Conservation (phyloP, 768 basidiomycete species). For the Rhodotorula paludigena region DNA sequence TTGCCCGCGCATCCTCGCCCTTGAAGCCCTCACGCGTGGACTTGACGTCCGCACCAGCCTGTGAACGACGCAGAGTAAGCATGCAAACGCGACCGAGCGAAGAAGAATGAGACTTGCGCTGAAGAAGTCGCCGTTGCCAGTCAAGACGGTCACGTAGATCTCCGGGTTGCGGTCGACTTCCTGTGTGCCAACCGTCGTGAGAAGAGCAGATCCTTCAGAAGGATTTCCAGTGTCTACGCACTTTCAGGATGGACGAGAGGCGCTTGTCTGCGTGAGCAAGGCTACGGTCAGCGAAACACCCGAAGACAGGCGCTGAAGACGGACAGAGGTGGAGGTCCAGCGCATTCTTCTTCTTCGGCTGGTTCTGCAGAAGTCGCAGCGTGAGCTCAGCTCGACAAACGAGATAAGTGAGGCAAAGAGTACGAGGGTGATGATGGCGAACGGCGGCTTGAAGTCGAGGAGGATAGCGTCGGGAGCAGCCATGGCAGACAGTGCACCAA, state of each 20-base stretch:
- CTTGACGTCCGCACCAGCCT: slow-evolving; percentile 39
- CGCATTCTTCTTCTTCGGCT: slow-evolving; percentile 34
- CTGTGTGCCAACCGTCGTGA: not conserved
- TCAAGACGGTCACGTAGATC: slow-evolving; percentile 25
- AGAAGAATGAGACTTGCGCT: not conserved
- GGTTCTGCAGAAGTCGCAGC: not conserved
- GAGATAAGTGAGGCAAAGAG: not conserved
- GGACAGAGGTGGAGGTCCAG: slow-evolving; percentile 17
- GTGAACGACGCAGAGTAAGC: not conserved
- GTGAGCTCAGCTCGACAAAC: not conserved
- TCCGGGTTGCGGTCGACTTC: slow-evolving; percentile 20
- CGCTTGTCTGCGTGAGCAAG: not conserved
- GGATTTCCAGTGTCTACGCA: not conserved
- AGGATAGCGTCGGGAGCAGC: slow-evolving; percentile 8
- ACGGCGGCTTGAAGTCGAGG: slow-evolving; percentile 25
- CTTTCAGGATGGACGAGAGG: slow-evolving; percentile 2
- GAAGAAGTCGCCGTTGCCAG: slow-evolving; percentile 33
- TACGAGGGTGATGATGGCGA: slow-evolving; percentile 31
- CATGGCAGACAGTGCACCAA: not conserved
- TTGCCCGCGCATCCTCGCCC: slow-evolving; percentile 8
- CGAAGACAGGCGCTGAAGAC: not conserved
- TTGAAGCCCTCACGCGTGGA: not conserved
- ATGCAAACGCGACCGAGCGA: too few relatives aligned
- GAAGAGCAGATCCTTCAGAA: too few relatives aligned
- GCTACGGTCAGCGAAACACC: too few relatives aligned